Conservation (phyloP, 2,329 filamentous ascomycete species). For the Trichoderma pleuroti region DNA sequence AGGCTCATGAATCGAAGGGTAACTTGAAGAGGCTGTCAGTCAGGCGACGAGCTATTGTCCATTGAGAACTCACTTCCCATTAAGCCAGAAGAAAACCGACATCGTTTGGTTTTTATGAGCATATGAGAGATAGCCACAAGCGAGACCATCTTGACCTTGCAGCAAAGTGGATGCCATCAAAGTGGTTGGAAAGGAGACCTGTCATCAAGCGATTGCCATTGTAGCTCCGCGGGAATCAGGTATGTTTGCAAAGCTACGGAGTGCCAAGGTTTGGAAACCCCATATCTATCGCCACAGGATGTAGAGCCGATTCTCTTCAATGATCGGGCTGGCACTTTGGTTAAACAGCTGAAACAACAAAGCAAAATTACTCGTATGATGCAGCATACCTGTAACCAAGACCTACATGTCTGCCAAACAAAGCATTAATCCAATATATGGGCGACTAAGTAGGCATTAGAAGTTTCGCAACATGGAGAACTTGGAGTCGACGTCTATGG, state of each 20-base stretch:
- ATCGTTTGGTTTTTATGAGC: neutral
- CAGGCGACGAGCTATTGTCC: neutral
- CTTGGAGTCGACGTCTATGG: neutral
- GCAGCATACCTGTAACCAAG: neutral
- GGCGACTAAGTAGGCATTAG: neutral
- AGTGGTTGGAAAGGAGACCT: neutral
- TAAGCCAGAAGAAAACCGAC: neutral
- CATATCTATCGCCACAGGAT: neutral
- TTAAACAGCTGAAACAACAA: neutral
- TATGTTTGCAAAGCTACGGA: neutral
- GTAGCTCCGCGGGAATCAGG: neutral
- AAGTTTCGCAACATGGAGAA: rapidly evolving
- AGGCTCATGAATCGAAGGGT: neutral
- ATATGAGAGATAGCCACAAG: neutral
- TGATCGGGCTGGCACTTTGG: neutral
- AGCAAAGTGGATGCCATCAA: neutral
- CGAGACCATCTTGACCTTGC: neutral
- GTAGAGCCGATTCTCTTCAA: neutral
- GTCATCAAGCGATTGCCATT: neutral
- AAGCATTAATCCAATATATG: neutral
- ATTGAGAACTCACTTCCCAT: too few species aligned
- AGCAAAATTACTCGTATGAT: neutral
- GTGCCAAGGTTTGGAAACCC: neutral
- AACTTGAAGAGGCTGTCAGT: neutral
- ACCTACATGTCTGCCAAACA: neutral